Evolutionary conservation across 257 asterid genomes (phyloP).

Genomic region (Scutellaria galericulata): DNA sequence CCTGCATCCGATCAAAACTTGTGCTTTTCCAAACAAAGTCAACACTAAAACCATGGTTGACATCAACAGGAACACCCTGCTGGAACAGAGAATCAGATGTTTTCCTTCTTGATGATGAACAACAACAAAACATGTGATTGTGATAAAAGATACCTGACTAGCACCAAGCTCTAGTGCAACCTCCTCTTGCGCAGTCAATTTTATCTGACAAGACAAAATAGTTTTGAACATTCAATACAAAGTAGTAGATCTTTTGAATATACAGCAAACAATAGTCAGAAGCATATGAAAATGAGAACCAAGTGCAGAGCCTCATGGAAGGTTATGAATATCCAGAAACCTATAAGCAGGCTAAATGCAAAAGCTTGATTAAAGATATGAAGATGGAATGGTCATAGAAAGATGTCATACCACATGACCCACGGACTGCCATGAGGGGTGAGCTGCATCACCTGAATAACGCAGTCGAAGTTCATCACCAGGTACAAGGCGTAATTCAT

Average conservation of each 20-base stretch:
- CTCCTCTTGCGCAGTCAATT: constrained; percentile 96
- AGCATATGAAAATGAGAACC: constrained; percentile 21
- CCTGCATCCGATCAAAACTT: constrained; percentile 99
- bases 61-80: constrained; percentile 95
- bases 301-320: constrained; percentile 23
- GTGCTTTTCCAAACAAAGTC: constrained; percentile 99
- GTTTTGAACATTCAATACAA: constrained; percentile 19
- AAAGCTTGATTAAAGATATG: background rate
- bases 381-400: constrained; percentile 29
- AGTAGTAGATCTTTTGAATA: background rate
- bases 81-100: constrained; percentile 34
- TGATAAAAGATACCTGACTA: constrained; percentile 63
- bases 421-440: constrained; percentile 95
- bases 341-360: constrained; percentile 14
- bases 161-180: constrained; percentile 99
- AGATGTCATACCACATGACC: constrained; percentile 90
- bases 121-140: background rate
- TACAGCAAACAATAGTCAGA: constrained; percentile 17
- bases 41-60: constrained; percentile 91
- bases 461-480: constrained; percentile 97
- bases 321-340: constrained; percentile 14
- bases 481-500: constrained; percentile 98
- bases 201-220: constrained; percentile 60
- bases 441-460: constrained; percentile 95
- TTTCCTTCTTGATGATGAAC: constrained; percentile 1